Conservation (phyloP, 1,284 basidiomycete species). For the Ustilago hordei region DNA sequence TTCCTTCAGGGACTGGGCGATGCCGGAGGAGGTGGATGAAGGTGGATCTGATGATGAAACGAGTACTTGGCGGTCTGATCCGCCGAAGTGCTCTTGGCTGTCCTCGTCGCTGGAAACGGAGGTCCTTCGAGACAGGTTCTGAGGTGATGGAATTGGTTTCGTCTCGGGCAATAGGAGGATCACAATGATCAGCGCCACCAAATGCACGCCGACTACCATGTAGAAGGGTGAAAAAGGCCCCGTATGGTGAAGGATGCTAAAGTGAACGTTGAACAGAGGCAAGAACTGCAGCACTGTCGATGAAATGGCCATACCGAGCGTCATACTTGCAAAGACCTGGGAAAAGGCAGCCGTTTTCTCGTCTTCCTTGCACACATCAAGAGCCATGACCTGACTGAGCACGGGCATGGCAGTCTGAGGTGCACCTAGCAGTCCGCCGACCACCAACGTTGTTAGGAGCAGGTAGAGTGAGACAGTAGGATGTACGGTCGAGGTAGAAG, state of each 20-base stretch:
- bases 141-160: not conserved
- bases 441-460: not conserved
- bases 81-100: not conserved
- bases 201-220: conserved; percentile 2
- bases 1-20: conserved; percentile 4
- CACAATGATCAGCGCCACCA: conserved; percentile 6
- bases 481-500: conserved; percentile 29
- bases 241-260: conserved; percentile 35
- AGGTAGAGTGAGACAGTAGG: conserved; percentile 27
- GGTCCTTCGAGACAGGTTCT: conserved; percentile 3
- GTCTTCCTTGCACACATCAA: conserved; percentile 34
- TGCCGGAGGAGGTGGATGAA: not conserved
- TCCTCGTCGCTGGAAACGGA: conserved; percentile 19
- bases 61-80: not conserved
- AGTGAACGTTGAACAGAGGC: conserved; percentile 28
- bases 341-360: conserved; percentile 35
- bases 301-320: conserved; percentile 26
- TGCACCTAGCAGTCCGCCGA: conserved; percentile 20
- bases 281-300: conserved; percentile 23
- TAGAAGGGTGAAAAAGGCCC: conserved; percentile 44
- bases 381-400: conserved; percentile 33
- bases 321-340: conserved; percentile 10
- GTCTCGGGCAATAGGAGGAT: conserved; percentile 28
- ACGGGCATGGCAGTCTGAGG: conserved; percentile 15
- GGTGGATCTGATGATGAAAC: not conserved